Conservation (phyloP, 1,284 basidiomycete species). For the Athelia sp. region DNA sequence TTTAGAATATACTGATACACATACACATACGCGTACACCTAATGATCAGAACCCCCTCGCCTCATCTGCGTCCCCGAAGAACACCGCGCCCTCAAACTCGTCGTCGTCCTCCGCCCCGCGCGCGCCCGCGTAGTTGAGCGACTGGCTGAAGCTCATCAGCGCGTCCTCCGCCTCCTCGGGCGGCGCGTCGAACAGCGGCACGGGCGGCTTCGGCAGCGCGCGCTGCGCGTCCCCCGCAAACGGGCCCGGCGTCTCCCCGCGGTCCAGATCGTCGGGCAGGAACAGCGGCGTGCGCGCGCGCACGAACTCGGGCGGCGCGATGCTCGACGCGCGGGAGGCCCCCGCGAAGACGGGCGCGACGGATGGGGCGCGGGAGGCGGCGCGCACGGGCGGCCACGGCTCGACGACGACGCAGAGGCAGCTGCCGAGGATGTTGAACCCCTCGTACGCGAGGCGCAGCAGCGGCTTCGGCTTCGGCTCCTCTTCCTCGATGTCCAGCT, state of each 20-base stretch:
- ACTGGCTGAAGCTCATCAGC: slow-evolving; percentile 72
- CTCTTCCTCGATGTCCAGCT: slow-evolving; percentile 45
- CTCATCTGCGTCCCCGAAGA: slow-evolving; percentile 81
- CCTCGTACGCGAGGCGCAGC: slow-evolving; percentile 59
- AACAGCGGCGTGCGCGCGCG: slow-evolving; percentile 56
- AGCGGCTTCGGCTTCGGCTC: slow-evolving; percentile 69
- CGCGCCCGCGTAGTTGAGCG: slow-evolving; percentile 52
- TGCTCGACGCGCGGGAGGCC: slow-evolving; percentile 14
- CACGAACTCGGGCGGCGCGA: slow-evolving; percentile 26
- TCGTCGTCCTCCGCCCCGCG: slow-evolving; percentile 65
- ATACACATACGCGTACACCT: slow-evolving; percentile 1
- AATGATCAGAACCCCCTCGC: slow-evolving; percentile 45
- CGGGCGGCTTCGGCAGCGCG: slow-evolving; percentile 28
- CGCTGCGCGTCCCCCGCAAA: slow-evolving; percentile 20
- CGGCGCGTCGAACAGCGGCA: slow-evolving; percentile 39
- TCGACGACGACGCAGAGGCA: slow-evolving; percentile 77
- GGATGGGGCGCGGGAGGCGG: slow-evolving; percentile 31
- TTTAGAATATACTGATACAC: background rate
- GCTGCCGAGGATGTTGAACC: slow-evolving; percentile 60
- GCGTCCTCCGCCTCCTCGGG: slow-evolving; percentile 38
- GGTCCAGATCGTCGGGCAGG: slow-evolving; percentile 60
- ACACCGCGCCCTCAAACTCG: slow-evolving; percentile 64
- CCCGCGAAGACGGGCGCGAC: slow-evolving; percentile 18
- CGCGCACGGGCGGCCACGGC: slow-evolving; percentile 58
- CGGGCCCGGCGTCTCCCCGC: slow-evolving; percentile 36